Base-by-base conservation (phyloP, 352 stramenopile genomes). In the Elongisporangium undulatum region DNA sequence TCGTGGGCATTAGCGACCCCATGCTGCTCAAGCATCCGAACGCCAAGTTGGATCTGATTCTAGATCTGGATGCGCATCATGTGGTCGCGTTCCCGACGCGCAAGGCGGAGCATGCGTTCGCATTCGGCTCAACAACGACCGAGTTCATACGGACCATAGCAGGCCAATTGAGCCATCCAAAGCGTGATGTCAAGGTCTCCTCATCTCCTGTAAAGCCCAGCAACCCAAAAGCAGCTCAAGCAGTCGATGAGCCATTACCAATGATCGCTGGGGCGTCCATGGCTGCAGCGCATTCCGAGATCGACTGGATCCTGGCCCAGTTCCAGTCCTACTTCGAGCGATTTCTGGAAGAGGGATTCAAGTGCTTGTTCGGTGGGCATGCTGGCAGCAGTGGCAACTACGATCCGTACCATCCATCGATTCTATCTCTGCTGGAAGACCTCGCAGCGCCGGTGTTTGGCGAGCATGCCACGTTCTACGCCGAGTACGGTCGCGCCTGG, bases 271-370 rank as follows among this genome's bases (percentile, higher is more conserved):
- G 23, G 2, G 56, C 62, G 1, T 24, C 62, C 17, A 69, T 69
- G 22, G 55, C 64, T 38, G 52, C 67, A 2, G 49, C 62, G 19
- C 66, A 75, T 17, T 69, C 72, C 0, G 80, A 93, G 49, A 67
- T 77, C 4, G 74, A 87, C 20, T 93, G 81, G 79, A 61, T 90
- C 0, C 62, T 89, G 5, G 56, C 55, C 1, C 77, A 90, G 58
- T 89, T 87, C 45, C 79, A 80, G 53, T 55, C 53, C 13, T 90
- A 87, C 63, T 89, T 89, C 62, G 77, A 89, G 24, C 66, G 78
- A 15, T 77, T 90, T 39, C 24, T 87, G 17, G 63, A 79, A 13
- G 68, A 76, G 29, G 71, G 57, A n/a, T 72, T 64, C 66, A 69
- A 58, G 45, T 55, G 51, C 8, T 63, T 73, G 22, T 71, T 80